Conservation (phyloP, 1,284 basidiomycete species). For the Cerrena zonata region DNA sequence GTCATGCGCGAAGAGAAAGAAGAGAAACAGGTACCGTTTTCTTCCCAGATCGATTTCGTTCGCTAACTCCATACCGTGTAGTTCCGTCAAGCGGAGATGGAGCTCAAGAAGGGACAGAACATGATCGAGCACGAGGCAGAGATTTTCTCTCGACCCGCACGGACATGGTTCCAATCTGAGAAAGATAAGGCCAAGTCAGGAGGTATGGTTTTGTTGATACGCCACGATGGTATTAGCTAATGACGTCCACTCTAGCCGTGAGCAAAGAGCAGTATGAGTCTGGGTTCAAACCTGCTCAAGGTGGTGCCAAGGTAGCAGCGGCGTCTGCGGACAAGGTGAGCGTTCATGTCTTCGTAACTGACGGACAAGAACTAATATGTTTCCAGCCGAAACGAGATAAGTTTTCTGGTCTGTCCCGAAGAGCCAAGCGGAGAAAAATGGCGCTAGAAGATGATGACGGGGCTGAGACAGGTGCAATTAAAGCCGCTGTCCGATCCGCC, state of each 20-base stretch:
- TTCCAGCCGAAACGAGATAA: slow-evolving; percentile 72
- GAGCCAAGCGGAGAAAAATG: slow-evolving; percentile 80
- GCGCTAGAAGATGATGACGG: slow-evolving; percentile 76
- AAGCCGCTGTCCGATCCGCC: slow-evolving; percentile 76
- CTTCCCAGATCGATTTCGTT: slow-evolving; percentile 10
- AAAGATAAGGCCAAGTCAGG: slow-evolving; percentile 80
- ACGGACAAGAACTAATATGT: slow-evolving; percentile 11
- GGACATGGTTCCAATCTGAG: slow-evolving; percentile 95
- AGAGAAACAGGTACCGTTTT: slow-evolving; percentile 74
- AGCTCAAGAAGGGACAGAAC: slow-evolving; percentile 91
- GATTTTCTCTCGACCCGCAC: slow-evolving; percentile 87
- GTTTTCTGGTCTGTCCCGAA: slow-evolving; percentile 78
- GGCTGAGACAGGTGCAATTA: slow-evolving; percentile 46
- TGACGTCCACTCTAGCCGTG: slow-evolving; percentile 32
- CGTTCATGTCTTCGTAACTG: slow-evolving; percentile 10
- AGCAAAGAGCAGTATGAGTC: slow-evolving; percentile 72
- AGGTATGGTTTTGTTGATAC: slow-evolving; percentile 44
- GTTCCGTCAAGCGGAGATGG: slow-evolving; percentile 91
- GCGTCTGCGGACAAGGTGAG: slow-evolving; percentile 29
- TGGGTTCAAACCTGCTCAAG: slow-evolving; percentile 33
- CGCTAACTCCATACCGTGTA: slow-evolving; percentile 24
- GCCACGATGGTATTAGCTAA: background rate
- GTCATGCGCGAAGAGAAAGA: slow-evolving; percentile 92
- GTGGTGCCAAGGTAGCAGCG: slow-evolving; percentile 17
- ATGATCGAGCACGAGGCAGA: slow-evolving; percentile 93